phyloP scores from a whole-genome alignment of 192 early-diverging fungal species.

The Chytriomyces hyalinus region DNA sequence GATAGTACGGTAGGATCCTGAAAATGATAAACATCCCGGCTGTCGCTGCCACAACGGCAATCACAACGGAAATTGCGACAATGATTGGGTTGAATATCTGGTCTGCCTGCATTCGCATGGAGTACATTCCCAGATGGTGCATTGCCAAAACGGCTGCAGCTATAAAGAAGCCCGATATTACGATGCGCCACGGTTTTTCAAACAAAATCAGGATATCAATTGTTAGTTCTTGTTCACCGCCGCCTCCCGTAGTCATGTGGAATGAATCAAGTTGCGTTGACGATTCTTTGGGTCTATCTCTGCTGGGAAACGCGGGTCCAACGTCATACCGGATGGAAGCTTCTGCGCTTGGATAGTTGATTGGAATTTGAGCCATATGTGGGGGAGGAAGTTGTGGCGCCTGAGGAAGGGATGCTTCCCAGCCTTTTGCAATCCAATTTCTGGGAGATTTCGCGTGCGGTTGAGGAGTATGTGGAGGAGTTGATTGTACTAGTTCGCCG shows the following conservation, averaged over 20 bases:
- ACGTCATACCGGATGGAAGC: no score
- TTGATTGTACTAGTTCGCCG: no score
- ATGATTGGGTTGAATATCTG: background rate
- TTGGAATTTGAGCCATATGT: no score
- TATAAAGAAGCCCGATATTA: conserved; percentile 12
- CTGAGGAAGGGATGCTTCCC: no score
- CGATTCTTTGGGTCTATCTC: no score
- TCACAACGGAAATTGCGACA: conserved; percentile 8
- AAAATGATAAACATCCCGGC: conserved; percentile 23
- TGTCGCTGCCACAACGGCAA: conserved; percentile 21
- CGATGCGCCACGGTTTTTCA: conserved; percentile 13
- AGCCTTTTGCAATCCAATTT: no score
- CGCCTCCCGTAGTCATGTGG: background rate
- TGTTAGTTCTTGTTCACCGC: background rate
- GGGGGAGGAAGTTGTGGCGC: no score
- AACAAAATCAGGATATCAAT: background rate
- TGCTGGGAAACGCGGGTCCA: no score
- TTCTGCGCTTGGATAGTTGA: no score
- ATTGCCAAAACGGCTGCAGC: conserved; percentile 3
- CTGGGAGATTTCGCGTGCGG: no score
- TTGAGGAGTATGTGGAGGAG: no score
- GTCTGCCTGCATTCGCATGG: conserved; percentile 12
- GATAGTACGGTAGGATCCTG: conserved; percentile 10
- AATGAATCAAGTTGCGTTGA: background rate
- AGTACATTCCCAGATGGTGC: conserved; percentile 28